Conservation (phyloP, 352 stramenopile genomes). For the Globisporangium yorkense region DNA sequence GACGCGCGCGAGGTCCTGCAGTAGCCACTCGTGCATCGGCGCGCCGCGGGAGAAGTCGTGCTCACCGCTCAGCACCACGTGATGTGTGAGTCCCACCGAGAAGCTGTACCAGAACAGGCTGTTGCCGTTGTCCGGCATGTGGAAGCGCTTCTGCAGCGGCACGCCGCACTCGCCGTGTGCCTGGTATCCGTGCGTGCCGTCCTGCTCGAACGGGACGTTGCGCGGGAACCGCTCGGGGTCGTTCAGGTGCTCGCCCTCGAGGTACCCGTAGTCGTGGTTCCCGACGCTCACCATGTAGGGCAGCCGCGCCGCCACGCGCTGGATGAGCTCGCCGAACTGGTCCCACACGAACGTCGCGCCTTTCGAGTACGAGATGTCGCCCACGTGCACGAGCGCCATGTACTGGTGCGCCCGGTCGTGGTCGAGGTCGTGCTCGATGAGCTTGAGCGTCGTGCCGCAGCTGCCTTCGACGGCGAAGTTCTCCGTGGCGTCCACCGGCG, state of each 20-base stretch:
- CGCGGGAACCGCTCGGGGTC: conserved; percentile 23
- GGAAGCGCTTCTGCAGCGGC: conserved; percentile 60
- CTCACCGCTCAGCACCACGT: conserved; percentile 81
- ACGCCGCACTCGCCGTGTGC: conserved; percentile 83
- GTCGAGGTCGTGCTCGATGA: conserved; percentile 11
- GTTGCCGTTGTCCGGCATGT: conserved; percentile 57
- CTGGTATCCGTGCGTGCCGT: conserved; percentile 29
- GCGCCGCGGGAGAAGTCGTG: conserved; percentile 85
- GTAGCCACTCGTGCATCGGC: conserved; percentile 86
- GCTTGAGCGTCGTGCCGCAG: conserved; percentile 14
- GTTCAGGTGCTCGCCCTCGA: neutral
- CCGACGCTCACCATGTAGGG: conserved; percentile 69
- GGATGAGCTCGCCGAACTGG: conserved; percentile 75
- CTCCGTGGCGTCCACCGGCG: conserved; percentile 10
- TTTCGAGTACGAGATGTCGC: conserved; percentile 73
- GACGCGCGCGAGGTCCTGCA: conserved; percentile 65
- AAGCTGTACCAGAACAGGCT: conserved; percentile 51
- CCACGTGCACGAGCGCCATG: conserved; percentile 71
- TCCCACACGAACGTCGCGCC: conserved; percentile 79
- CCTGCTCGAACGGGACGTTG: conserved; percentile 22
- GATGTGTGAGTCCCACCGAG: conserved; percentile 35
- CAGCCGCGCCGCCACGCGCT: conserved; percentile 58
- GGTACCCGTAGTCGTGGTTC: conserved; percentile 42
- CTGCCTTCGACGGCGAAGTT: conserved; percentile 14
- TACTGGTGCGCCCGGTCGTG: conserved; percentile 24